Evolutionary conservation across 441 rosid genomes (phyloP).

Genomic region (Euphorbia corollata): DNA sequence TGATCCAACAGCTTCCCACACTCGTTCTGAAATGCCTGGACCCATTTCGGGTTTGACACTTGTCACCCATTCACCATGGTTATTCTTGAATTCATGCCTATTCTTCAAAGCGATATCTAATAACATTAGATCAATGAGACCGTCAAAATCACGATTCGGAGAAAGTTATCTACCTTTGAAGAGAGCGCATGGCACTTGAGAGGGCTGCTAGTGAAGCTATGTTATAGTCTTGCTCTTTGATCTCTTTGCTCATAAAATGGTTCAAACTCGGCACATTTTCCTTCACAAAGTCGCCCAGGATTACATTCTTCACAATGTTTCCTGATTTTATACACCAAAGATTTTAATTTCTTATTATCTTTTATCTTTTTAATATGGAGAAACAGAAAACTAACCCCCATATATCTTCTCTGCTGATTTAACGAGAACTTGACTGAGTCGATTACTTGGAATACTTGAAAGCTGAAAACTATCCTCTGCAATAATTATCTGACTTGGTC

Average conservation of each 20-base stretch:
- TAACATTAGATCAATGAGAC: not conserved
- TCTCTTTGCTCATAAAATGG: constrained; percentile 43
- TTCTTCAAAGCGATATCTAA: constrained; percentile 19
- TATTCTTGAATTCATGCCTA: constrained; percentile 76
- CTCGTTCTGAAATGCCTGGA: constrained; percentile 53
- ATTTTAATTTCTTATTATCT: constrained; percentile 1
- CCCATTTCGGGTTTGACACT: constrained; percentile 64
- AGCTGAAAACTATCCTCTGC: constrained; percentile 75
- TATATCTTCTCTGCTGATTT: constrained; percentile 51
- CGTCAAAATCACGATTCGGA: not conserved
- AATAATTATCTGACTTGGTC: constrained; percentile 48
- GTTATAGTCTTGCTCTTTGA: constrained; percentile 30
- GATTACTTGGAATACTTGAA: constrained; percentile 50
- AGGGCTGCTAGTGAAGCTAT: constrained; percentile 73
- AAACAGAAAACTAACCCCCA: constrained; percentile 39
- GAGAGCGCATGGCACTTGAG: constrained; percentile 58
- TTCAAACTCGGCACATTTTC: constrained; percentile 60
- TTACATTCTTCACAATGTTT: constrained; percentile 36
- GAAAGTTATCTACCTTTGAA: constrained; percentile 44
- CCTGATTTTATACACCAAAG: constrained; percentile 27
- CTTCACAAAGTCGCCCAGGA: constrained; percentile 56
- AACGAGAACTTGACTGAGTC: constrained; percentile 41
- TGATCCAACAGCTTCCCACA: constrained; percentile 52
- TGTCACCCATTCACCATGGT: constrained; percentile 67
- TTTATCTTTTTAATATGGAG: not conserved